A percentile compares a stretch with the other conserved stretches of the same genome.
Conservation (phyloP, 495 filamentous ascomycete genomes). For the Parathielavia hyrcaniae region DNA sequence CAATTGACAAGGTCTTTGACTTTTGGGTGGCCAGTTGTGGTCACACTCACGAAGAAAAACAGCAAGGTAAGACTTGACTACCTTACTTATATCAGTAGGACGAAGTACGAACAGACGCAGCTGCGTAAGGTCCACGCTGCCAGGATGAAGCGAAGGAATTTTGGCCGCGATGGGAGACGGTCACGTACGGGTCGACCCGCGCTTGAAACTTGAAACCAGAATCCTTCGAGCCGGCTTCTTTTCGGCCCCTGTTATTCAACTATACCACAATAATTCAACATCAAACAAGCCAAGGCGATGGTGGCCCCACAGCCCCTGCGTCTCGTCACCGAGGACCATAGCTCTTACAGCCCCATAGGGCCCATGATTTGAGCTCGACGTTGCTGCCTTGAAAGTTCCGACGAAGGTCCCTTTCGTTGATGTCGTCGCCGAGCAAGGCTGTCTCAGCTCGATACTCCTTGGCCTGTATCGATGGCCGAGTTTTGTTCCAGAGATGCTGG, state of each 20-base stretch:
- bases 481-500: not conserved
- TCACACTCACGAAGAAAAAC: no score
- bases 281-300: slow-evolving; percentile 6
- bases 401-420: not conserved
- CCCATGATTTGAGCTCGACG: not conserved
- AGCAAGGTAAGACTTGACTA: no score
- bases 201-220: not conserved
- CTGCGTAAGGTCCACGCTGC: not conserved
- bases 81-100: no score
- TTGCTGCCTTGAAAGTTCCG: slow-evolving; percentile 8
- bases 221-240: not conserved
- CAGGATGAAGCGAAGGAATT: not conserved
- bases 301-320: not conserved
- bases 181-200: slow-evolving; percentile 1
- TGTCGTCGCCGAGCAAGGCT: not conserved
- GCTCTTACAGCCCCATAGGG: not conserved
- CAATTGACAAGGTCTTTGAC: no score
- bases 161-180: not conserved
- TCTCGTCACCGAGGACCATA: not conserved
- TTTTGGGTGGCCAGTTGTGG: no score
- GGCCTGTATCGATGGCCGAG: not conserved
- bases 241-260: not conserved
- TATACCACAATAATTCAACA: not conserved
- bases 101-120: no score
- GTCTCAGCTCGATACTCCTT: not conserved